Evolutionary conservation across 208 protist species (phyloP).

Genomic region (Angomonas deanei): DNA sequence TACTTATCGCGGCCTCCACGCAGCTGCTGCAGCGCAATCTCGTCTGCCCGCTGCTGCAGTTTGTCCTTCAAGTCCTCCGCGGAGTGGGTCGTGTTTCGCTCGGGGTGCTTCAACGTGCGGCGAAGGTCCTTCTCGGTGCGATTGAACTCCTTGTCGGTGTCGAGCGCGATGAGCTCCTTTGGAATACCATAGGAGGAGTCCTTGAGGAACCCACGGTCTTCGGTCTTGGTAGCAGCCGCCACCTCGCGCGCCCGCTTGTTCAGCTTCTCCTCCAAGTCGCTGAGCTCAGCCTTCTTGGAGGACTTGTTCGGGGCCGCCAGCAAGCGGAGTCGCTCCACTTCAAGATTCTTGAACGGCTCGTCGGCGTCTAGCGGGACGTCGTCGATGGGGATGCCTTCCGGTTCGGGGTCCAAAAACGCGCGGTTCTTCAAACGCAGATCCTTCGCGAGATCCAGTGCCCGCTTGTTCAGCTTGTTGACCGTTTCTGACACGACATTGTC

Average conservation of each 20-base stretch:
- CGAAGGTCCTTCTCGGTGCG: conserved; percentile 43
- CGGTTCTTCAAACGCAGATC: conserved; percentile 43
- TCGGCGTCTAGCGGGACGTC: conserved; percentile 59
- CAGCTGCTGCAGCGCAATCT: conserved; percentile 37
- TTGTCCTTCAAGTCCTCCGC: conserved; percentile 13
- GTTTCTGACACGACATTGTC: conserved; percentile 24
- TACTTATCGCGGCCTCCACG: conserved; percentile 45
- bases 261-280: conserved; percentile 36
- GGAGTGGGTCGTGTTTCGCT: conserved; percentile 13
- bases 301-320: conserved; percentile 19
- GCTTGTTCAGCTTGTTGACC: conserved; percentile 41
- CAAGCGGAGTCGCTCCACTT: conserved; percentile 30
- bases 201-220: conserved; percentile 44
- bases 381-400: conserved; percentile 51
- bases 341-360: conserved; percentile 31
- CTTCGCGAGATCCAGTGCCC: conserved; percentile 48
- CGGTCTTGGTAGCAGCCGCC: conserved; percentile 38
- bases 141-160: conserved; percentile 36
- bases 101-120: conserved; percentile 9
- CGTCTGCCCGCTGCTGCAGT: conserved; percentile 41
- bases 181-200: conserved; percentile 43
- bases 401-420: conserved; percentile 61
- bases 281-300: conserved; percentile 25
- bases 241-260: conserved; percentile 61
- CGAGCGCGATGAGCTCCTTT: conserved; percentile 30